Conservation (phyloP, 805 yeast species). For the Candida sakaeoensis region DNA sequence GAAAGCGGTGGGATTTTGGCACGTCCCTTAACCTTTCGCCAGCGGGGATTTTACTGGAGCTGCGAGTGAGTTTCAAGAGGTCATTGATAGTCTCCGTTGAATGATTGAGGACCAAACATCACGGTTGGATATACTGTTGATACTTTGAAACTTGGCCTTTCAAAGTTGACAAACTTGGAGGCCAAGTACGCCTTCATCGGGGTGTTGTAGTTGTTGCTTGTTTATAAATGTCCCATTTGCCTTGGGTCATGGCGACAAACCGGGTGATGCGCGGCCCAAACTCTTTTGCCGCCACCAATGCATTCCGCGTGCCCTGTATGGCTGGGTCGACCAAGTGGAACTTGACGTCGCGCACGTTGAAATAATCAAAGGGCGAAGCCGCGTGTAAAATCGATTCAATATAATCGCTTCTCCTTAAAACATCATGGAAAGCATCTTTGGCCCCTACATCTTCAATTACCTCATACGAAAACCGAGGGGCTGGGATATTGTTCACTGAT, state of each 20-base stretch:
- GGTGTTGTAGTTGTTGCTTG: no score
- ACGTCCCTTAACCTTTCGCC: slow-evolving; percentile 19
- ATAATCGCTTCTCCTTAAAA: slow-evolving; percentile 37
- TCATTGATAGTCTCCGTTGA: slow-evolving; percentile 25
- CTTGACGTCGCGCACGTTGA: slow-evolving; percentile 16
- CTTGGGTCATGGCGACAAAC: slow-evolving; percentile 19
- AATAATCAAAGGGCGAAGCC: slow-evolving; percentile 27
- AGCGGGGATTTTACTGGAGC: slow-evolving; percentile 20
- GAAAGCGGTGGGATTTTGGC: slow-evolving; percentile 34
- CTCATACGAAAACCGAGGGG: slow-evolving; percentile 19
- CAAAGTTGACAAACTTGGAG: slow-evolving; percentile 21
- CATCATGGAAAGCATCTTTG: slow-evolving; percentile 46
- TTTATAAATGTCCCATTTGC: slow-evolving; percentile 15
- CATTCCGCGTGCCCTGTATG: slow-evolving; percentile 45
- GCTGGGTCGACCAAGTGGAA: slow-evolving; percentile 28
- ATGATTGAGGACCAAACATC: slow-evolving; percentile 37
- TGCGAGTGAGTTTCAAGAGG: slow-evolving; percentile 28
- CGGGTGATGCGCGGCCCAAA: slow-evolving; percentile 39
- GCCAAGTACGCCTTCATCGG: no score
- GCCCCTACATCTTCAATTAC: slow-evolving; percentile 29
- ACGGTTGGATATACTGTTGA: slow-evolving; percentile 32
- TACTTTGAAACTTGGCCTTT: slow-evolving; percentile 28
- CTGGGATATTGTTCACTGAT: slow-evolving; percentile 37
- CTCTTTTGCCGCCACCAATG: slow-evolving; percentile 44
- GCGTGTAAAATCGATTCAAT: slow-evolving; percentile 41